These are phyloP conservation scores for Talaromyces sp. DNA, from an alignment of 2,329 filamentous ascomycete species.

Conservation along the genomic window DNA sequence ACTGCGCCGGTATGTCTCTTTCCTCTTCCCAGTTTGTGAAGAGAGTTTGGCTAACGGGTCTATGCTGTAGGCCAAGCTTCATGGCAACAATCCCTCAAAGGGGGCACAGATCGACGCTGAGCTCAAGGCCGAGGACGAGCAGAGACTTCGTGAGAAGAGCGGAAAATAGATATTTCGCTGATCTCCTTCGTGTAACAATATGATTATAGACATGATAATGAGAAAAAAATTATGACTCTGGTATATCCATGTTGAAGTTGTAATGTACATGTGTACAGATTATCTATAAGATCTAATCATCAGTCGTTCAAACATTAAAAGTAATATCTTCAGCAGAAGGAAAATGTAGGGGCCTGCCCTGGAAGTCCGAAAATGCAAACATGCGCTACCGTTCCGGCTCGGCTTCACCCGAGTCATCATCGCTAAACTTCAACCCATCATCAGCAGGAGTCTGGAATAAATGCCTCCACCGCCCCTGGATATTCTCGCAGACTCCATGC, in stretches of 20 bases:
- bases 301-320: slow-evolving; percentile 14
- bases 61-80: slow-evolving; percentile 39
- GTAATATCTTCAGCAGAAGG: background rate
- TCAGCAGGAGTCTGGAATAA: slow-evolving; percentile 34
- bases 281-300: background rate
- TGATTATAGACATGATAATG: slow-evolving; percentile 2
- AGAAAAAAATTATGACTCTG: background rate
- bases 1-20: slow-evolving; percentile 40
- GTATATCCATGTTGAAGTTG: background rate
- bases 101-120: slow-evolving; percentile 50
- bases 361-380: background rate
- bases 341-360: background rate
- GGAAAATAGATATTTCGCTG: slow-evolving; percentile 24
- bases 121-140: slow-evolving; percentile 45
- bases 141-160: slow-evolving; percentile 46
- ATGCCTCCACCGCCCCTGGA: slow-evolving; percentile 24
- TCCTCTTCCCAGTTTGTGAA: too few species aligned
- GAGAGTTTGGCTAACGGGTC: background rate
- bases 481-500: slow-evolving; percentile 24
- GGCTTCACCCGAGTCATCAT: slow-evolving; percentile 22
- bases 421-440: slow-evolving; percentile 34
- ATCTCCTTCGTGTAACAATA: background rate
- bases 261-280: background rate
- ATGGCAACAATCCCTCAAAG: slow-evolving; percentile 49
- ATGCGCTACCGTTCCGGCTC: background rate